Percentiles rank a stretch among this genome's conserved stretches.
These are phyloP conservation scores for Amanita exitialis DNA, from an alignment of 768 basidiomycete species.

Conservation along the genomic window DNA sequence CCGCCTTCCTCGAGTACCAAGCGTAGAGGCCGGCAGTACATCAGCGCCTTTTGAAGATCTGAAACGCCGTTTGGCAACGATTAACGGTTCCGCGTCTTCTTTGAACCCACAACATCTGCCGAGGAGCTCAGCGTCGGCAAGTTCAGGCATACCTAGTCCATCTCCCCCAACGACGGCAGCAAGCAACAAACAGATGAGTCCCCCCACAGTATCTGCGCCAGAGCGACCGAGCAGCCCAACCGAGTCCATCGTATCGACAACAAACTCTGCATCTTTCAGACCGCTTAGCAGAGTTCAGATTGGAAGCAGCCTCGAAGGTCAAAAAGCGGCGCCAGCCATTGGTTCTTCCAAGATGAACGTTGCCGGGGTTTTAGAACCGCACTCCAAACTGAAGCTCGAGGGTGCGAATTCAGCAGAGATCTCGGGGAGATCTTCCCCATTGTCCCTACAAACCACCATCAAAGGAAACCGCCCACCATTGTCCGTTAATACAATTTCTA, in stretches of 20 bases:
- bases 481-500: constrained; percentile 53
- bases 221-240: constrained; percentile 73
- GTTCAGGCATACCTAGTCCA: constrained; percentile 9
- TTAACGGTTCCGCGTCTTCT: constrained; percentile 66
- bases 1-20: constrained; percentile 35
- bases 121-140: not conserved
- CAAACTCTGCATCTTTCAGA: constrained; percentile 53
- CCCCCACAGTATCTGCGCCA: constrained; percentile 15
- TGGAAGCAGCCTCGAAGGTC: constrained; percentile 55
- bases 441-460: constrained; percentile 47
- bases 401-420: constrained; percentile 43
- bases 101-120: constrained; percentile 29
- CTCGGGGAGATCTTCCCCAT: constrained; percentile 75
- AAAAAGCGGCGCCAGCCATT: constrained; percentile 85
- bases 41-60: constrained; percentile 72
- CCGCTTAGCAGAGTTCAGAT: constrained; percentile 56
- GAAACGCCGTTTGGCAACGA: constrained; percentile 61
- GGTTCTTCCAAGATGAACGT: constrained; percentile 82
- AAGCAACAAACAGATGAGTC: constrained; percentile 16
- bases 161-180: constrained; percentile 9
- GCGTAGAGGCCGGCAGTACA: constrained; percentile 31
- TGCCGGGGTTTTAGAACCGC: constrained; percentile 71
- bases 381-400: constrained; percentile 56
- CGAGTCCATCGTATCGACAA: constrained; percentile 67
- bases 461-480: constrained; percentile 38